phyloP scores from a whole-genome alignment of 2,329 filamentous ascomycete species.

The Botrytis paeoniae region DNA sequence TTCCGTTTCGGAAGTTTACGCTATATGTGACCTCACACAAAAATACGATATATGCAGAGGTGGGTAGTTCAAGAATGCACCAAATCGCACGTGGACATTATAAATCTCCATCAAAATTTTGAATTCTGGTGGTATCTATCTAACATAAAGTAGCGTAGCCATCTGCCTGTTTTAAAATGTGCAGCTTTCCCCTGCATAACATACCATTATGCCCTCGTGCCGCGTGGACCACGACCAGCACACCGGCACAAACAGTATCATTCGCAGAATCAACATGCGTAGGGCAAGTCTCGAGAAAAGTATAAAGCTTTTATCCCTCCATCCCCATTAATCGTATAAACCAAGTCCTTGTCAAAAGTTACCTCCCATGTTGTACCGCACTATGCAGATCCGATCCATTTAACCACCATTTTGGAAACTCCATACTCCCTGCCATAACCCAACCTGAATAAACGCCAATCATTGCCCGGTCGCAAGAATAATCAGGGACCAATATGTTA shows the following conservation, averaged over 20 bases:
- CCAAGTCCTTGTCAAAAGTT: not conserved
- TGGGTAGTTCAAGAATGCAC: not conserved
- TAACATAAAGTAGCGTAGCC: not conserved
- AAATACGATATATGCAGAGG: not conserved
- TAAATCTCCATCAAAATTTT: not conserved
- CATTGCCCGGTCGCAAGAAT: not conserved
- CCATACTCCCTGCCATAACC: not conserved
- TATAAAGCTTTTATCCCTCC: not conserved
- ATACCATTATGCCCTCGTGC: not conserved
- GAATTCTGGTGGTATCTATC: not conserved
- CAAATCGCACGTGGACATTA: not conserved
- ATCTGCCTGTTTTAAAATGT: not conserved
- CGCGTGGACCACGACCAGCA: not conserved
- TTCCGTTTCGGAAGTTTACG: not conserved
- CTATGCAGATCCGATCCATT: not conserved
- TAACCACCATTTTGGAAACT: not conserved
- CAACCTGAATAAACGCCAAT: not conserved
- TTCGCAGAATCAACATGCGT: not conserved
- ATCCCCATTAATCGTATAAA: not conserved
- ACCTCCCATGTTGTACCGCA: not conserved
- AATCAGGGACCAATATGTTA: not conserved
- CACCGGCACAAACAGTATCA: not conserved
- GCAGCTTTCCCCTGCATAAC: not conserved
- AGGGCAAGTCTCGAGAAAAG: not conserved
- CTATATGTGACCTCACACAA: not conserved